Base-by-base conservation (phyloP, 345 rosid genomes). In the Theobroma cacao region DNA sequence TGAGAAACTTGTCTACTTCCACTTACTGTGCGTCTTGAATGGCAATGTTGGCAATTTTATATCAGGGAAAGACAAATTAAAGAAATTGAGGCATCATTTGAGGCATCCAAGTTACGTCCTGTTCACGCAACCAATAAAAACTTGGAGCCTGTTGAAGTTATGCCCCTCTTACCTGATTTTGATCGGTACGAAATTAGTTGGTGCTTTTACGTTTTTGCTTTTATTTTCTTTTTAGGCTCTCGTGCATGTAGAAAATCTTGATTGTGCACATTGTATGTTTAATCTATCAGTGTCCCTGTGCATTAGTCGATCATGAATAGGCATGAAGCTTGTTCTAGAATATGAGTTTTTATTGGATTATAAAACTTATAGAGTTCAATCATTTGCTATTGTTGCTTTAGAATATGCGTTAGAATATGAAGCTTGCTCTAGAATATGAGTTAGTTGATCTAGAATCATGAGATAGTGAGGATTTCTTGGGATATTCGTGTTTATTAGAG, bases 31-130 rank as follows among this genome's bases (percentile, higher is more conserved):
- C 45, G 9, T 4, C 40, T 14, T 68, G 72, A 40, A 41, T 33
- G 65, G 43, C 56, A 74, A 36, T 24, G 10, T 77, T 74, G 14
- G 74, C 45, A 50, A 22, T 76, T 75, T 74, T 75, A 78, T 62
- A 78, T 62, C 91, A 96, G 98, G 90, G 95, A 90, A 80, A 92
- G 95, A 70, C 97, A 91, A 82, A 96, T 94, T 81, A 94, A 92
- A 85, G 99, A 90, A 72, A 96, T 96, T 65, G 92, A 91, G 82
- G 92, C 94, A 80, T 89, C 98, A 30, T 96, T 96, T 79, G 93
- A 84, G 84, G 95, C 97, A 52, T 83, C 86, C 90, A 96, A 96
- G 86, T 81, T 86, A 50, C 88, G 78, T 7, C 99, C 97, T 70
- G 85, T 92, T 76, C 99, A 96, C 83, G 93, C 98, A 79, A 91